Conservation (phyloP, 148 eudicot species). For the Pharnaceum exiguum region DNA sequence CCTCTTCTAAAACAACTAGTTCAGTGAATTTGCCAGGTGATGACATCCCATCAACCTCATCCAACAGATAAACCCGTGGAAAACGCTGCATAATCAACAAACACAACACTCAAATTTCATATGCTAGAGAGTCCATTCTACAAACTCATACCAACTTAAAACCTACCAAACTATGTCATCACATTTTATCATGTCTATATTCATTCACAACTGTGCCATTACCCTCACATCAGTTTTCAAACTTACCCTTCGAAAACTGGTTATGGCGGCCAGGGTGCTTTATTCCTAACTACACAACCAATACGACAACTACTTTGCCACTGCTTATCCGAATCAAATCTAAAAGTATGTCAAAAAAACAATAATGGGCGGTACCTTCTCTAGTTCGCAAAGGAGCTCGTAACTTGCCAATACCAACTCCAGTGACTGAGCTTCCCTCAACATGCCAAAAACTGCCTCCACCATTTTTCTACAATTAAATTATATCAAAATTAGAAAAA, state of each 20-base stretch:
- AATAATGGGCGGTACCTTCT: conserved; percentile 48
- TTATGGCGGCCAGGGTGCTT: no score
- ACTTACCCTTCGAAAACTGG: no score
- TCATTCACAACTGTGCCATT: no score
- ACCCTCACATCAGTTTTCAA: no score
- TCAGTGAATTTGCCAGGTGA: conserved; percentile 23
- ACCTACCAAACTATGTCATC: neutral
- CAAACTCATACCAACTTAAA: neutral
- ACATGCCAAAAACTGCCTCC: conserved; percentile 60
- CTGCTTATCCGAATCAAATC: neutral
- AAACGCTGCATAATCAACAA: conserved; percentile 42
- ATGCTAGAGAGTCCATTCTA: neutral
- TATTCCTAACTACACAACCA: neutral
- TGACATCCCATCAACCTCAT: conserved; percentile 21
- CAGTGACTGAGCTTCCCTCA: conserved; percentile 66
- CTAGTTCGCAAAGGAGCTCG: conserved; percentile 66
- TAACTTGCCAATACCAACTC: conserved; percentile 66
- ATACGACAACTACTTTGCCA: neutral
- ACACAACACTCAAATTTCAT: neutral
- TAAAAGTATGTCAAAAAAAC: neutral
- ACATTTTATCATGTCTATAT: no score
- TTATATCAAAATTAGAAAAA: conserved; percentile 5
- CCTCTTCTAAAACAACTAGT: conserved; percentile 61
- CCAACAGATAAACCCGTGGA: conserved; percentile 47
- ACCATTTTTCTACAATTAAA: conserved; percentile 56